Base-by-base conservation (phyloP, 495 filamentous ascomycete species). In the Penicillium arizonense region DNA sequence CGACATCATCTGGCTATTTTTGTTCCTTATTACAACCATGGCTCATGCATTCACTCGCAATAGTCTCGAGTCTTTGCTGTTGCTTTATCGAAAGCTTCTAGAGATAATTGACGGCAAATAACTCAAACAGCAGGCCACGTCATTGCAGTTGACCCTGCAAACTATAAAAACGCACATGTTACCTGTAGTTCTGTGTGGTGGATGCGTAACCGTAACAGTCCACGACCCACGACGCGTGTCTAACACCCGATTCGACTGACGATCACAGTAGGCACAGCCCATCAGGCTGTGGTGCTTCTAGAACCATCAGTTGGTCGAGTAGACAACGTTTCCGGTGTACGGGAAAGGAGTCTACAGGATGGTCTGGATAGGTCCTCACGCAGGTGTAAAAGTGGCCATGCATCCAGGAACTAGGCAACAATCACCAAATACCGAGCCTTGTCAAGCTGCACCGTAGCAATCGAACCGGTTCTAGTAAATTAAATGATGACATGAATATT, bases 181-280 rank as follows among this genome's bases (percentile, higher is more conserved):
- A 18, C 37, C 2, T 18, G 18, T 21, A 40, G 20, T 40, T 10
- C 16, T 55, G 44, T 23, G 13, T 10, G 10, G 28, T 26, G 35
- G 4, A 14, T 33, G 48, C 21, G 16, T 55, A 33, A 52, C 18
- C 21, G 23, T 55, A 33, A 52, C 18, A 24, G 39, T 30, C 36
- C 47, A 30, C 50, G 44, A 43, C 48, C 49, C 12, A 52, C 34
- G 44, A 58, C 55, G 56, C 47, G 52, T 45, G 52, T 59, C 26
- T 33, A 30, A 21, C 28, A 20, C 34, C 36, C 40, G 35, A 44
- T 40, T 20, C 43, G 28, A 45, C 35, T 46, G 55, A 30, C 55
- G 45, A 50, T 50, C 50, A 12, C 50, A 12, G n/a, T 36, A 21
- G 41, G n/a, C 35, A 35, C 12, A 45, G 44, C 37, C 33, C 20